Base-by-base conservation (phyloP, 2,329 filamentous ascomycete genomes). In the Stagonosporopsis chrysanthemi region DNA sequence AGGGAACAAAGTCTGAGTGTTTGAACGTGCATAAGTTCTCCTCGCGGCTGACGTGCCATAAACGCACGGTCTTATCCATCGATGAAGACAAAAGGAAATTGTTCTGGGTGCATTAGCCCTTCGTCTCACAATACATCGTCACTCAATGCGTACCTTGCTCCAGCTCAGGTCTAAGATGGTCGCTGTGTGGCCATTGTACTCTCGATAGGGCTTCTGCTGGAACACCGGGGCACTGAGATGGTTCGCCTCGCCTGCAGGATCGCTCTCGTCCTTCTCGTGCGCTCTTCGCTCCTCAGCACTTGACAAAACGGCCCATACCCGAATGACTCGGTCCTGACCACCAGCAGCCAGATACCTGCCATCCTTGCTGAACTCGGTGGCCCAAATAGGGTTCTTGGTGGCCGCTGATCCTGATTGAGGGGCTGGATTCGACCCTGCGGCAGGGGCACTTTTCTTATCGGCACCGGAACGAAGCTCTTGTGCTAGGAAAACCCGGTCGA, bases 61-160 rank as follows among this genome's bases (percentile, higher is more conserved):
- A 77, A 14, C 92, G 86, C 12, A 99, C 95, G 0, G 93, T 97
- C 80, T 97, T 97, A 75, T 99, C 95, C 92, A 98, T 97, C 0
- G 93, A 97, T 0, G 93, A 96, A 3, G 94, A 97, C 15, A 99
- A 82, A 26, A 99, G 78, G 67, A 99, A 99, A 75, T 96, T 97
- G 77, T 99, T 99, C 82, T 85, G 40, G 5, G 0, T 14, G 31
- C 42, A 26, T 53, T 22, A 54, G 39, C 15, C 12, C 19, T 33
- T 8, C 7, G 5, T n/a, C 9, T 40, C 24, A 14, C 15, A 8
- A 22, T 22, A 5, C 2, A 11, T 2, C 11, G 5, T 5, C 8
- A 2, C 9, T 14, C 6, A 14, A n/a, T n/a, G 58, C 56, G 51
- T 52, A 84, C 83, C 78, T 98, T 99, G 80, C 94, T 98, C 95